These are phyloP conservation scores for Ophiostoma sp. DNA, from an alignment of 2,329 filamentous ascomycete species.

Conservation along the genomic window DNA sequence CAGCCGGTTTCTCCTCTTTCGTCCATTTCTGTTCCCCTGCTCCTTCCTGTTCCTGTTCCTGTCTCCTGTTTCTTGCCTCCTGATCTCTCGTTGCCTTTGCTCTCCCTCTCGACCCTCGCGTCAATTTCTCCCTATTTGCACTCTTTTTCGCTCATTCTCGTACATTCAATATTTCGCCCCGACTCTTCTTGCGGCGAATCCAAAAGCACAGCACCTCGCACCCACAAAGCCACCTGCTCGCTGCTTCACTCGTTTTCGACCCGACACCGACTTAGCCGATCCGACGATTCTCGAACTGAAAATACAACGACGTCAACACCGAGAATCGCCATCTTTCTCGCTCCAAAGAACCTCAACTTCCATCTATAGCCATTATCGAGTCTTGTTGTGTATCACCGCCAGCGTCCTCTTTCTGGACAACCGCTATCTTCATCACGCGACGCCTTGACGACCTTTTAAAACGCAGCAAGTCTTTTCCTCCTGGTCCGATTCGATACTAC, in stretches of 20 bases:
- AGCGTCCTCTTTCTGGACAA: neutral
- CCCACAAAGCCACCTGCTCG: neutral
- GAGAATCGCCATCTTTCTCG: neutral
- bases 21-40: neutral
- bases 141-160: neutral
- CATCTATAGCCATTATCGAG: neutral
- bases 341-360: neutral
- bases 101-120: neutral
- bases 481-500: neutral
- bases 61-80: constrained; percentile 8
- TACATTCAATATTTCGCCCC: neutral
- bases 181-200: neutral
- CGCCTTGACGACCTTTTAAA: neutral
- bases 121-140: neutral
- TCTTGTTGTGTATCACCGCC: no score
- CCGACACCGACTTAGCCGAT: neutral
- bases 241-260: neutral
- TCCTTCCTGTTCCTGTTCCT: constrained; percentile 9
- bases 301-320: neutral
- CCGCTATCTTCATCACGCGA: neutral
- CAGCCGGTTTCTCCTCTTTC: constrained; percentile 19
- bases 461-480: neutral
- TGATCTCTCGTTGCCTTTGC: neutral
- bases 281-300: neutral
- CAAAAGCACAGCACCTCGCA: neutral